Evolutionary conservation across 2,329 filamentous ascomycete genomes (phyloP).

Genomic region (Botrytis medusae): DNA sequence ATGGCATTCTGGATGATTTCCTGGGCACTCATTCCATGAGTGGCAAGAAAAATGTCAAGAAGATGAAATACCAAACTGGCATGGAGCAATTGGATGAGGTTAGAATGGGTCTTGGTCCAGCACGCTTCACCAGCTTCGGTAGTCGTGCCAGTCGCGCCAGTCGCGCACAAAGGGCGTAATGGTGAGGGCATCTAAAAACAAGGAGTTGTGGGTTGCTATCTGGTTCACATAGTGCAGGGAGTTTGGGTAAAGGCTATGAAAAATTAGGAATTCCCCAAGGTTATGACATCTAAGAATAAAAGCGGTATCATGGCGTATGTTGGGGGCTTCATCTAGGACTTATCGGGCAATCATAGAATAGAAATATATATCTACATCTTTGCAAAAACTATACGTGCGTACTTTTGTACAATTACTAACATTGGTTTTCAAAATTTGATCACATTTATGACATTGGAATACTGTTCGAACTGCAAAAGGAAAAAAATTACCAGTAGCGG

Average conservation of each 20-base stretch:
- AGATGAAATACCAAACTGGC: slow-evolving; percentile 76
- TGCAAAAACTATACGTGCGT: too few relatives aligned
- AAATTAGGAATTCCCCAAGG: slow-evolving; percentile 9
- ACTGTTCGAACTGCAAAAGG: background rate
- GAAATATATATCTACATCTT: slow-evolving; percentile 6
- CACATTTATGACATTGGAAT: background rate
- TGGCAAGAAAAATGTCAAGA: slow-evolving; percentile 75
- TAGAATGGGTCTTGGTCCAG: slow-evolving; percentile 73
- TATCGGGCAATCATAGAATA: slow-evolving; percentile 1
- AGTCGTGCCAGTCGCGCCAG: slow-evolving; percentile 23
- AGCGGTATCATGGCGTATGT: slow-evolving; percentile 4
- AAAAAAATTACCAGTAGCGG: background rate
- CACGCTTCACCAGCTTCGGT: slow-evolving; percentile 51
- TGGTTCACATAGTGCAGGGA: slow-evolving; percentile 9
- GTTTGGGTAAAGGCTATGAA: slow-evolving; percentile 13
- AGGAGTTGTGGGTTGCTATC: slow-evolving; percentile 4
- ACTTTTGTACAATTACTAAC: background rate
- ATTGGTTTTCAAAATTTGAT: background rate
- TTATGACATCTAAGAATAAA: slow-evolving; percentile 7
- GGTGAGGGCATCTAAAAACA: background rate
- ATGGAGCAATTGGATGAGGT: slow-evolving; percentile 91
- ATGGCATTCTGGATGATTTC: slow-evolving; percentile 91
- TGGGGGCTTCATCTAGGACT: background rate
- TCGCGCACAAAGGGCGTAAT: slow-evolving; percentile 30
- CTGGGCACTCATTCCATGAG: slow-evolving; percentile 69